These are phyloP conservation scores for Syzygium grande DNA, from an alignment of 345 rosid genomes.

Conservation along the genomic window DNA sequence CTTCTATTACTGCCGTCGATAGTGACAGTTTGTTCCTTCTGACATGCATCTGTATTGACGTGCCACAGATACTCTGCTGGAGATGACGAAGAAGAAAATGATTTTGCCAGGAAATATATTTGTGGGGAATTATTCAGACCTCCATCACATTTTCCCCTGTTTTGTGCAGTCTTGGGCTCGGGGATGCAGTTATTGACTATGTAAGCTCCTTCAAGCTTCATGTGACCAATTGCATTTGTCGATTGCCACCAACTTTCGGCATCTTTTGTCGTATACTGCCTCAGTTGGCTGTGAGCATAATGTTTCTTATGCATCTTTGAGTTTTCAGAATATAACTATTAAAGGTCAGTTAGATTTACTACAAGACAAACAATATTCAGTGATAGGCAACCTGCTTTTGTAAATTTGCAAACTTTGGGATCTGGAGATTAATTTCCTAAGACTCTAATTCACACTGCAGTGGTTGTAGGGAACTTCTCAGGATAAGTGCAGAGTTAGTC, in stretches of 20 bases:
- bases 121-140: conserved; percentile 66
- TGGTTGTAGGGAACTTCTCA: not conserved
- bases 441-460: not conserved
- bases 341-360: not conserved
- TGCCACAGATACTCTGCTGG: conserved; percentile 39
- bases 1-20: not conserved
- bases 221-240: not conserved
- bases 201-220: conserved; percentile 36
- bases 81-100: conserved; percentile 72
- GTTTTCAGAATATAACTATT: not conserved
- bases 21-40: not conserved
- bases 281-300: not conserved
- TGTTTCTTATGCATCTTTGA: not conserved
- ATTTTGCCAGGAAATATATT: conserved; percentile 71
- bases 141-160: conserved; percentile 57
- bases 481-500: not conserved
- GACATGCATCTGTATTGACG: not conserved
- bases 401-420: not conserved
- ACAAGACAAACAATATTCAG: not conserved
- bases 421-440: not conserved
- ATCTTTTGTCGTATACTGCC: not conserved
- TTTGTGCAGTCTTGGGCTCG: conserved; percentile 64
- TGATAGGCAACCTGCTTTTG: not conserved
- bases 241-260: not conserved
- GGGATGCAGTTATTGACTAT: conserved; percentile 67